A percentile compares a stretch with the other conserved stretches of the same genome.
Evolutionary conservation across 78 protist species (phyloP).

Genomic region (Dictyostelium brefeldianum): DNA sequence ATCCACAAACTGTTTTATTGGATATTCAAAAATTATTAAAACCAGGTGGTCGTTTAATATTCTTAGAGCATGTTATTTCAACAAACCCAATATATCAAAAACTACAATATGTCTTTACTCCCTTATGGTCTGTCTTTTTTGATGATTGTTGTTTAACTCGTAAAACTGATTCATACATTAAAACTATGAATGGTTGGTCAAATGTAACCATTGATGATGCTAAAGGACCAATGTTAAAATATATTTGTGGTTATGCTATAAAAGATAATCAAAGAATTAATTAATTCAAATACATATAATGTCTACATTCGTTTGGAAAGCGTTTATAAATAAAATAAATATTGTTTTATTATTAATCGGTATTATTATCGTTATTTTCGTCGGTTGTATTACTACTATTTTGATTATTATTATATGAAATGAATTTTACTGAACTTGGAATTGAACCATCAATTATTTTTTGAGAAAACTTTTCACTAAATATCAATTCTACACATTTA

Average conservation of each 20-base stretch:
- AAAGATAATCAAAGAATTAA: neutral
- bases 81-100: neutral
- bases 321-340: no score
- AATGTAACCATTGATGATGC: neutral
- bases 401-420: conserved; percentile 16
- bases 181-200: conserved; percentile 43
- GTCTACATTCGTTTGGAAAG: no score
- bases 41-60: conserved; percentile 53
- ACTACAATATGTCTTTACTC: neutral
- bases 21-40: conserved; percentile 16
- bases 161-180: neutral
- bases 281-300: no score
- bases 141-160: conserved; percentile 33
- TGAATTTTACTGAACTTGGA: neutral
- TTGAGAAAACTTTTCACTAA: neutral
- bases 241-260: neutral
- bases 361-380: no score
- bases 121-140: conserved; percentile 13
- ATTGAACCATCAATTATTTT: neutral
- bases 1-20: neutral
- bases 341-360: neutral
- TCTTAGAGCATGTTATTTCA: conserved; percentile 33
- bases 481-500: neutral
- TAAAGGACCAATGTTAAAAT: no score
- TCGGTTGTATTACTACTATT: no score